Evolutionary conservation across 371 early-diverging fungal genomes (phyloP), one percentile per base, ranked within the genome.

Genomic region (Funneliformis caledonium): DNA sequence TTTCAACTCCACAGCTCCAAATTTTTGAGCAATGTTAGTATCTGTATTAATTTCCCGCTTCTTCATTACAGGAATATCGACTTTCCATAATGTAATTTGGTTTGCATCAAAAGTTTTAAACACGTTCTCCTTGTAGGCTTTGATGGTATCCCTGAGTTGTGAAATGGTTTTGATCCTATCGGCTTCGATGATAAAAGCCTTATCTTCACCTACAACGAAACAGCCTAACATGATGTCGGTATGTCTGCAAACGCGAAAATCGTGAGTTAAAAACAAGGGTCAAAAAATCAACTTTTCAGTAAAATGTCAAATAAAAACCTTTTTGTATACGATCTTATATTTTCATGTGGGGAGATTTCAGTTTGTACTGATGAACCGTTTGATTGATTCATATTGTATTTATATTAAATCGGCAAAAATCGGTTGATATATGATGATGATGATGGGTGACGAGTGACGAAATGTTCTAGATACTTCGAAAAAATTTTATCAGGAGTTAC

Each of bases 191-290:
- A n/a, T n/a, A n/a, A n/a, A n/a, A n/a, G n/a, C n/a, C n/a, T n/a
- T n/a, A n/a, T n/a, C n/a, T n/a, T 16, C 45, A 72, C 72, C 72
- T 42, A 72, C 12, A 0, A 76, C 61, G 43, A 76, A 75, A 75
- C 60, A 75, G 2, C 43, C n/a, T n/a, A n/a, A n/a, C 61, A 76
- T 76, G 3, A 61, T 76, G 37, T 75, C n/a, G 10, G 26, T 52
- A 75, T 75, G 42, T 59, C 14, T 75, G 75, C 75, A 60, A 75
- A 75, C 12, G 60, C 43, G 22, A 59, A 76, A 76, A 76, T 76
- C 76, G 42, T 61, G 76, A 61, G 76, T 76, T 76, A 76, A 75
- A 75, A 75, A 37, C 37, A 37, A 37, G 37, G 37, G 37, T 37
- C 37, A 37, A 37, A 0, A 3, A 37, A 37, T 37, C 37, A 37